phyloP scores from a whole-genome alignment of 176 grass and related monocot genomes.

The Oryza meyeriana region DNA sequence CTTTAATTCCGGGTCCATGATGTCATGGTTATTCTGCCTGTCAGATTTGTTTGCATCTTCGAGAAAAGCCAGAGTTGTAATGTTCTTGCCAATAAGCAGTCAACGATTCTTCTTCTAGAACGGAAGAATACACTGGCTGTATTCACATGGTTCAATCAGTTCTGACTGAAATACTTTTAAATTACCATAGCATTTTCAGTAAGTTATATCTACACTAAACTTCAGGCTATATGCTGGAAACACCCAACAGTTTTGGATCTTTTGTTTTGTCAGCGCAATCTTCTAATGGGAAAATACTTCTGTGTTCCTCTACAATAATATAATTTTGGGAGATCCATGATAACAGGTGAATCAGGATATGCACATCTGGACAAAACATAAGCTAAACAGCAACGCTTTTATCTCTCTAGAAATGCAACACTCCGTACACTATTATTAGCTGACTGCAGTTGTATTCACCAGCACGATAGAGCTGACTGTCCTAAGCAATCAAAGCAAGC shows the following conservation, averaged over 20 bases:
- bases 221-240: background rate
- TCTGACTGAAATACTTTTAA: background rate
- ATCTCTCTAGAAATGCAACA: background rate
- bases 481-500: conserved; percentile 10
- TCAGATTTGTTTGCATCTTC: conserved; percentile 28
- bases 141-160: background rate
- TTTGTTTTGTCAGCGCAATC: background rate
- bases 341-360: background rate
- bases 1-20: conserved; percentile 14
- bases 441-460: background rate
- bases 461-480: background rate
- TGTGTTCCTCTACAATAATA: background rate
- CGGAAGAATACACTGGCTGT: background rate
- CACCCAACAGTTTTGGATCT: background rate
- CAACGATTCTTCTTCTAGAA: conserved; percentile 37
- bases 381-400: background rate
- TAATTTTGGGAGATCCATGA: background rate
- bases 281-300: background rate
- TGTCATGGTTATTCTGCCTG: background rate
- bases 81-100: conserved; percentile 10
- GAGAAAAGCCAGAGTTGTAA: background rate
- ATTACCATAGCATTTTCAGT: background rate
- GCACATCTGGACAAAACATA: background rate
- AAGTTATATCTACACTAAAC: background rate
- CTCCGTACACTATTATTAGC: background rate